A percentile compares a stretch with the other conserved stretches of the same genome.
Evolutionary conservation across 2,329 filamentous ascomycete genomes (phyloP).

Genomic region (Lachnellula occidentalis): DNA sequence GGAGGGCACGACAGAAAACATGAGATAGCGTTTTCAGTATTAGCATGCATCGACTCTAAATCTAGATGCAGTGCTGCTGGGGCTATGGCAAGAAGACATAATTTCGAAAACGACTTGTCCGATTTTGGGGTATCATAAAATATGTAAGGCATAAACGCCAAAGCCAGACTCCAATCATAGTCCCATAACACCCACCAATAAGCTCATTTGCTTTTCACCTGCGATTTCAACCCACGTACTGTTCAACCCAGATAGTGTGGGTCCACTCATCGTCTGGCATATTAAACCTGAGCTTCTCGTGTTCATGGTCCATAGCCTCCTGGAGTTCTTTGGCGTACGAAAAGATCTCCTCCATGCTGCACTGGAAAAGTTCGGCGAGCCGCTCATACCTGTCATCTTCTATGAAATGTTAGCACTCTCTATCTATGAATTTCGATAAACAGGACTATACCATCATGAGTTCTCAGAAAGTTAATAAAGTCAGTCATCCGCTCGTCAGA

Average conservation of each 20-base stretch:
- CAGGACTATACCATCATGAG: slow-evolving; percentile 2
- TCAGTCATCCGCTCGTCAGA: slow-evolving; percentile 4
- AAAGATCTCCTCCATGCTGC: slow-evolving; percentile 27
- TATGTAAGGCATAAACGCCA: not conserved
- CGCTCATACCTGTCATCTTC: slow-evolving; percentile 17
- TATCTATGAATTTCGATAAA: no score
- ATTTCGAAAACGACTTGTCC: not conserved
- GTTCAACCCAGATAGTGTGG: slow-evolving; percentile 14
- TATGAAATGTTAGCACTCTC: slow-evolving; percentile 6
- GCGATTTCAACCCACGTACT: not conserved
- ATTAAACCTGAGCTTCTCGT: slow-evolving; percentile 13
- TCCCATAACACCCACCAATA: not conserved
- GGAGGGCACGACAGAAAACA: slow-evolving; percentile 12
- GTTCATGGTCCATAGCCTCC: slow-evolving; percentile 16
- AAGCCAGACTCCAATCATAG: not conserved
- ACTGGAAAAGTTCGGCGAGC: slow-evolving; percentile 13
- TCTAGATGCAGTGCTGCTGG: not conserved
- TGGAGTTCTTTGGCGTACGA: slow-evolving; percentile 24
- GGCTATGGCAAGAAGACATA: not conserved
- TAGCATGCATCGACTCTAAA: not conserved
- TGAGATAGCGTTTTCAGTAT: not conserved
- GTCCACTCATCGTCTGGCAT: slow-evolving; percentile 18
- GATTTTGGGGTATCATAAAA: not conserved
- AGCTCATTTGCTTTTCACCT: not conserved
- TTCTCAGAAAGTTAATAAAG: slow-evolving; percentile 18